Base-by-base conservation (phyloP, 2,329 filamentous ascomycete species). In the Allantophomopsis lycopodina region DNA sequence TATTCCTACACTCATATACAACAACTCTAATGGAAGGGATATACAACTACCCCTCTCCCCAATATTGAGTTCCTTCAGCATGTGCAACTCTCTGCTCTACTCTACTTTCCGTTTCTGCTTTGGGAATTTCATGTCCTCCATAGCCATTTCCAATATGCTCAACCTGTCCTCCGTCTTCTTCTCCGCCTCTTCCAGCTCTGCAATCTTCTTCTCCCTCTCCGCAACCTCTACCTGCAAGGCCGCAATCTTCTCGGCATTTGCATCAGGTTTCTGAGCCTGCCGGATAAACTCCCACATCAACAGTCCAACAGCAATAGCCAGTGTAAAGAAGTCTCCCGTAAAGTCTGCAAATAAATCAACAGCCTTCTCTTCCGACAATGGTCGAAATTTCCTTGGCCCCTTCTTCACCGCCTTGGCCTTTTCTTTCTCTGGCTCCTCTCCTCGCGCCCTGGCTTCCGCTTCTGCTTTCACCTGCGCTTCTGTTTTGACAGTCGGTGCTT, bases 321-420 rank as follows among this genome's bases (percentile, higher is more conserved):
- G 63, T 43, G 80, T 79, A 51, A 80, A 80, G 13, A 62, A 60
- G 46, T 80, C 76, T 32, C 76, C 76, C 37, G 75, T 60, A 13
- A 80, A 75, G 50, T 80, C 76, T 33, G 76, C 76, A 48, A 80
- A 80, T 7, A 80, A 58, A 49, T 79, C 75, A 10, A 80, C 76
- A 7, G 76, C 76, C 56, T 79, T 80, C 13, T 57, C 64, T 51
- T 80, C 76, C 8, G 76, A 73, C n/a, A 80, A 59, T 6, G 74
- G 57, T 38, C 76, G 62, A 51, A 80, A 80, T 50, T 71, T 74
- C 42, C 76, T 69, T 43, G 53, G 68, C 76, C 76, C 80, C 10
- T 79, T 60, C 47, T 67, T 79, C 35, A 63, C 63, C 47, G 48
- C 55, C 50, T 41, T 45, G 20, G 53, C 54, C 41, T 50, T 50